A percentile compares a stretch with the other conserved stretches of the same genome.
These are phyloP conservation scores for Pythium angustatum DNA, from an alignment of 352 stramenopile genomes.

Conservation along the genomic window DNA sequence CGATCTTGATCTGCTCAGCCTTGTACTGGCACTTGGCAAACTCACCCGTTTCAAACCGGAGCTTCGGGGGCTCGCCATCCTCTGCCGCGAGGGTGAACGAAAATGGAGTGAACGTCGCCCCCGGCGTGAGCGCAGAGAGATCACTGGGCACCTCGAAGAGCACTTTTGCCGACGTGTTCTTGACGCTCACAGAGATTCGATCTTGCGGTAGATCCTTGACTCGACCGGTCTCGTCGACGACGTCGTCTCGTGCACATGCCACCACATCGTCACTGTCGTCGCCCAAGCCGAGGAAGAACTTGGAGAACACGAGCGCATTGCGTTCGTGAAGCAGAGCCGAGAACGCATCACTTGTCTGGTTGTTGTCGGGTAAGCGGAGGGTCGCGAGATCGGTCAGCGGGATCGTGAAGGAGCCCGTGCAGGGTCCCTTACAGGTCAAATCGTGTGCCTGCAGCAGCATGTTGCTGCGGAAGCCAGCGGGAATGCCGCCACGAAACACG, in stretches of 20 bases:
- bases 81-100: conserved; percentile 50
- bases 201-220: conserved; percentile 33
- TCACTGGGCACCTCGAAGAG: conserved; percentile 66
- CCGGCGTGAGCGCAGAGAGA: conserved; percentile 37
- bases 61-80: conserved; percentile 38
- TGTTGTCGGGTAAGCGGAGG: not conserved
- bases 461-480: conserved; percentile 51
- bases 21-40: conserved; percentile 77
- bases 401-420: conserved; percentile 53
- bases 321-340: conserved; percentile 58
- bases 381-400: conserved; percentile 51
- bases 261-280: conserved; percentile 11
- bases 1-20: conserved; percentile 50
- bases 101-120: conserved; percentile 52
- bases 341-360: conserved; percentile 6
- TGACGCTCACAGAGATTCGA: conserved; percentile 59
- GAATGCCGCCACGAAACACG: conserved; percentile 57
- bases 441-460: conserved; percentile 59
- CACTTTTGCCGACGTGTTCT: conserved; percentile 58
- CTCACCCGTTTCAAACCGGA: conserved; percentile 60
- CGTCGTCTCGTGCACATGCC: conserved; percentile 1
- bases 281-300: conserved; percentile 40
- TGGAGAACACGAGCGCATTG: conserved; percentile 56
- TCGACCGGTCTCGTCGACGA: not conserved
- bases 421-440: conserved; percentile 66